A percentile compares a stretch with the other conserved stretches of the same genome.
These are phyloP conservation scores for Bryoglossum gracile DNA, from an alignment of 495 filamentous ascomycete species.

Conservation along the genomic window DNA sequence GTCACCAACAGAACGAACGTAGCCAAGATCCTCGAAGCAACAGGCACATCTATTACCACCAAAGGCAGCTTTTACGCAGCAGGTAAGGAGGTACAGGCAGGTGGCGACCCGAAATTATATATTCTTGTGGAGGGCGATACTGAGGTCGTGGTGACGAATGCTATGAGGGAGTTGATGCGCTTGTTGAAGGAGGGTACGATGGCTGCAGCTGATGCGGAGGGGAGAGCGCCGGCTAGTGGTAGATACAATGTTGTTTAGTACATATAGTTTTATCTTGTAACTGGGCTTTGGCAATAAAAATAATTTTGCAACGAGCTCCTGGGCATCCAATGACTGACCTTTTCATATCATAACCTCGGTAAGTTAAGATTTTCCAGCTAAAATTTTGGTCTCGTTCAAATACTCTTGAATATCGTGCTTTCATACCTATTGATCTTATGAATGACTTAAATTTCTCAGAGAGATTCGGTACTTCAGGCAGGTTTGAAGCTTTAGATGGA, in stretches of 20 bases:
- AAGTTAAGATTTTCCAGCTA: too few species aligned
- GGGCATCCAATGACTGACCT: too few species aligned
- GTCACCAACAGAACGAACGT: conserved; percentile 99
- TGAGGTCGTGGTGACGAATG: conserved; percentile 81
- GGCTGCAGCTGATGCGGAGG: conserved; percentile 79
- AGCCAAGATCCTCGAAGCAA: conserved; percentile 92
- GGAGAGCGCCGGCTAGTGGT: conserved; percentile 69
- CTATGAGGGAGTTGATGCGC: conserved; percentile 84
- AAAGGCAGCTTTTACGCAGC: conserved; percentile 85
- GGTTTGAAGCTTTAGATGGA: too few species aligned
- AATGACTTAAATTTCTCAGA: too few species aligned
- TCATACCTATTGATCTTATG: too few species aligned
- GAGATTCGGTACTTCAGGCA: too few species aligned
- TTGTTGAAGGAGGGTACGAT: conserved; percentile 88
- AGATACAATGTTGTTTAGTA: conserved; percentile 73
- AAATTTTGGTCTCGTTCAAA: too few species aligned
- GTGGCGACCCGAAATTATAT: conserved; percentile 82
- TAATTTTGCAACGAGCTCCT: too few species aligned
- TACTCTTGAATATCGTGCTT: too few species aligned
- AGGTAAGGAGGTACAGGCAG: conserved; percentile 70
- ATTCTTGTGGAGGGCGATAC: conserved; percentile 97
- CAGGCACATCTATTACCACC: conserved; percentile 92
- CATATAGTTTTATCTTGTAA: too few species aligned
- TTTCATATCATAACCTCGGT: too few species aligned
- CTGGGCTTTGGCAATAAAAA: too few species aligned